Base-by-base conservation (phyloP, 768 basidiomycete genomes). In the Megacollybia marginata region DNA sequence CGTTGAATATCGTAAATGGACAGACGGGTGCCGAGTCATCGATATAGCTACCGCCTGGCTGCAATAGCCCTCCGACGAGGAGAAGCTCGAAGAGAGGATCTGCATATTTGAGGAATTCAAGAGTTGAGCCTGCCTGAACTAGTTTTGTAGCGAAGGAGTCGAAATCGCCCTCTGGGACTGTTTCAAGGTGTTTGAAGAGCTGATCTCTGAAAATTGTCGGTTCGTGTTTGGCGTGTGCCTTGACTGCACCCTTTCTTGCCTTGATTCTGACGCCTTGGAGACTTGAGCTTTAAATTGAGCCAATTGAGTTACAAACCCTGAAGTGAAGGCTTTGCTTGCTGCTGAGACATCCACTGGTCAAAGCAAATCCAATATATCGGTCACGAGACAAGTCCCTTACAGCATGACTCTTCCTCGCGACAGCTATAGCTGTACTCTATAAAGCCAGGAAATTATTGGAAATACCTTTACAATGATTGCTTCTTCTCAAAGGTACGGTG, bases 91-190 rank as follows among this genome's bases (percentile, higher is more conserved):
- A 98, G 59, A 98, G 84, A 49, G 86, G 79, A 59, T 96, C 93
- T 69, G 92, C 89, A 84, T 98, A 97, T 73, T 96, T 96, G 68
- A 94, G 83, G 62, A 83, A 86, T 70, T 99, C 96, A 66, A 99
- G 87, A 45, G 89, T 85, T 20, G 86, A 82, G 40, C 94, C 95
- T 50, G 94, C 93, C 67, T 88, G 86, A 58, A 92, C 79, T 60
- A 99, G 82, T 69, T 92, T 92, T 60, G 82, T 76, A 42, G 84
- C 68, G 65, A 87, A 83, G 11, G 79, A 73, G 56, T 95, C 92
- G 65, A 92, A 93, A 62, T 93, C 91, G 65, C 74, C 78, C 49
- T 77, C 75, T 19, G 79, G 76, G 44, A 91, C 83, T 28, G 88
- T 84, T 72, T 92, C 89, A 43, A 95, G 79, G 58, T 92, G 83